phyloP scores from a whole-genome alignment of 345 rosid species.

The Nephelium lappaceum region DNA sequence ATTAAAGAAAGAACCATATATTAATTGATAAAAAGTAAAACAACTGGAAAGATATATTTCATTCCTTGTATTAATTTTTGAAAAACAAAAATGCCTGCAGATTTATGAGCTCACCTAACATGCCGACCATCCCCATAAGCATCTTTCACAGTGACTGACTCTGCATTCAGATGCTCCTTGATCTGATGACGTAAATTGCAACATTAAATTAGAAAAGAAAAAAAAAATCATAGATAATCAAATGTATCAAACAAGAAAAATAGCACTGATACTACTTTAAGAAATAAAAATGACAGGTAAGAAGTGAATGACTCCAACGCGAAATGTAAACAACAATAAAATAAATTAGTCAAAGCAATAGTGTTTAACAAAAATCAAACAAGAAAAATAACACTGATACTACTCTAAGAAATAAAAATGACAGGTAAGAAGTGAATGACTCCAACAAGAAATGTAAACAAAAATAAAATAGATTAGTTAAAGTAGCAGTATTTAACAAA shows the following conservation, averaged over 20 bases:
- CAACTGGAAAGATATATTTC: not conserved
- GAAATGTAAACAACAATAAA: not conserved
- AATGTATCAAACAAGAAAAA: not conserved
- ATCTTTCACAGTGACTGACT: conserved; percentile 78
- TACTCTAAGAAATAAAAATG: not conserved
- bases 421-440: not conserved
- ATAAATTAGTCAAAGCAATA: not conserved
- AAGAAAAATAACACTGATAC: no score
- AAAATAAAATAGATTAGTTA: not conserved
- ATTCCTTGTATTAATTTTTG: not conserved
- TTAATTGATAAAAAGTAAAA: not conserved
- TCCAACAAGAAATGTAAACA: not conserved
- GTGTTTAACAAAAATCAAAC: not conserved
- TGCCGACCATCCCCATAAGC: conserved; percentile 97
- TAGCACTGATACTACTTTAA: not conserved
- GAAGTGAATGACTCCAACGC: not conserved
- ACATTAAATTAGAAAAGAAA: not conserved
- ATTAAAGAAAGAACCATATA: not conserved
- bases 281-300: not conserved
- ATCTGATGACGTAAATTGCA: conserved; percentile 49
- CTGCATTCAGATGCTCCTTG: conserved; percentile 76
- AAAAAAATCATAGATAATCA: not conserved
- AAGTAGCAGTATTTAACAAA: not conserved
- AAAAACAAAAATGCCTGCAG: not conserved
- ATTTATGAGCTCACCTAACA: conserved; percentile 59